These are phyloP conservation scores for Cyanodermella asteris DNA, from an alignment of 2,329 filamentous ascomycete species.

Conservation along the genomic window DNA sequence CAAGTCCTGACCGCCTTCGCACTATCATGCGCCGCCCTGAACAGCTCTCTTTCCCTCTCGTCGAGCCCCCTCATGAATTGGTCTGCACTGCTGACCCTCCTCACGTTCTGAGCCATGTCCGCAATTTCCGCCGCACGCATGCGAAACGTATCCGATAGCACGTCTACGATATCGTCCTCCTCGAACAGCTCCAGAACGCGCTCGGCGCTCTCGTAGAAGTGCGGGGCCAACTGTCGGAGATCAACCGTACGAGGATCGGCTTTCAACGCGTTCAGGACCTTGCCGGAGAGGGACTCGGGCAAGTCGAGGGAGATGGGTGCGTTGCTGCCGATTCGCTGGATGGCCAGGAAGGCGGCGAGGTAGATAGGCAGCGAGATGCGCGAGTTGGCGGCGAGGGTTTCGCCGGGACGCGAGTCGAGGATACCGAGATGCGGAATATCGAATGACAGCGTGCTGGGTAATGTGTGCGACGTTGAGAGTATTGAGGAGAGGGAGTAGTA, in stretches of 20 bases:
- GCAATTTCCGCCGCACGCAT: slow-evolving; percentile 61
- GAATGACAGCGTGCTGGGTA: slow-evolving; percentile 85
- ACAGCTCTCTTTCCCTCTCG: slow-evolving; percentile 65
- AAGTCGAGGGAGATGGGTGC: slow-evolving; percentile 48
- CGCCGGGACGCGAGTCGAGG: slow-evolving; percentile 59
- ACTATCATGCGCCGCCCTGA: slow-evolving; percentile 52
- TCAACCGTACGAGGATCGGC: slow-evolving; percentile 76
- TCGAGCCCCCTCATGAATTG: slow-evolving; percentile 79
- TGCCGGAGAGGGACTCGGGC: slow-evolving; percentile 51
- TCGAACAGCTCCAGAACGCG: slow-evolving; percentile 81
- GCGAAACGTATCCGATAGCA: slow-evolving; percentile 60
- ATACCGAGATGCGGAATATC: slow-evolving; percentile 73
- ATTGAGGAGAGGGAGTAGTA: slow-evolving; percentile 77
- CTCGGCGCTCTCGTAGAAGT: slow-evolving; percentile 73
- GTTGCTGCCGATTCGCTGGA: slow-evolving; percentile 16
- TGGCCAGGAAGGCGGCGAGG: slow-evolving; percentile 82
- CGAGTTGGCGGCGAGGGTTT: slow-evolving; percentile 50
- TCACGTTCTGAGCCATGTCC: slow-evolving; percentile 69
- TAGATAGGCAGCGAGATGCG: slow-evolving; percentile 71
- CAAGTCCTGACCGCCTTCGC: slow-evolving; percentile 48
- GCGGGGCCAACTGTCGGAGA: slow-evolving; percentile 57
- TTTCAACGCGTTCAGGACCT: slow-evolving; percentile 73
- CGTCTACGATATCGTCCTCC: slow-evolving; percentile 57
- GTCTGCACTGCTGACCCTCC: slow-evolving; percentile 41
- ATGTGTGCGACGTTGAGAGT: slow-evolving; percentile 79